Evolutionary conservation across 768 basidiomycete species (phyloP), one percentile per base, ranked within the genome.

Genomic region (Boletales sp.): DNA sequence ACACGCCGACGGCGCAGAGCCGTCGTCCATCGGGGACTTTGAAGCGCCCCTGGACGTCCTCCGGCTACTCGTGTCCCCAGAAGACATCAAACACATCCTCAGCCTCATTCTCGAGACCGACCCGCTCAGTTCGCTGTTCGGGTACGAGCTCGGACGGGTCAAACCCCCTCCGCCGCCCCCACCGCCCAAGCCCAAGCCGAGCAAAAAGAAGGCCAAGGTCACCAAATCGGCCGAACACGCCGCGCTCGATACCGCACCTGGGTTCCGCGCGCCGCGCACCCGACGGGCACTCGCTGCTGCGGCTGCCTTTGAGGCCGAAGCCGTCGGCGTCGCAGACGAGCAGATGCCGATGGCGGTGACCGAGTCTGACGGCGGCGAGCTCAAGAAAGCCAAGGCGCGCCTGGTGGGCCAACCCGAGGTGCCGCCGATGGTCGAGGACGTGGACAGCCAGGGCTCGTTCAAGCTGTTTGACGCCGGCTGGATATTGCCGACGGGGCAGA

Each of bases 391-490:
- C 56, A 55, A 62, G 37, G 34, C 31, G 27, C 68, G 66, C 15
- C 15, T 24, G 34, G 14, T 48, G 19, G 60, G 68, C 50, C 64
- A 67, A 42, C 54, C 72, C 13, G 73, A 74, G 2, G 62, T 74
- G 3, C 79, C 84, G 5, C 75, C 78, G 21, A 70, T 87, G 47
- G 84, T 90, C 3, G 77, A 83, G n/a, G 74, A 83, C 37, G 81
- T 94, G 30, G 87, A 86, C 61, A 76, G 79, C 38, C 78, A 80
- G 47, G 79, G 79, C 38, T 85, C 84, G 17, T 97, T 95, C 74
- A 79, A 74, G 61, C 68, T 85, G 69, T 95, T 95, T 69, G 86
- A 97, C 51, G 73, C 75, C 19, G 93, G 93, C 1, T 94, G 91
- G 92, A 90, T 95, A 8, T 69, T 94, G 13, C 88, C 90, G 19